A percentile compares a stretch with the other conserved stretches of the same genome.
Conservation (phyloP, 176 grass and related monocot genomes). For the Aegilops bicornis region DNA sequence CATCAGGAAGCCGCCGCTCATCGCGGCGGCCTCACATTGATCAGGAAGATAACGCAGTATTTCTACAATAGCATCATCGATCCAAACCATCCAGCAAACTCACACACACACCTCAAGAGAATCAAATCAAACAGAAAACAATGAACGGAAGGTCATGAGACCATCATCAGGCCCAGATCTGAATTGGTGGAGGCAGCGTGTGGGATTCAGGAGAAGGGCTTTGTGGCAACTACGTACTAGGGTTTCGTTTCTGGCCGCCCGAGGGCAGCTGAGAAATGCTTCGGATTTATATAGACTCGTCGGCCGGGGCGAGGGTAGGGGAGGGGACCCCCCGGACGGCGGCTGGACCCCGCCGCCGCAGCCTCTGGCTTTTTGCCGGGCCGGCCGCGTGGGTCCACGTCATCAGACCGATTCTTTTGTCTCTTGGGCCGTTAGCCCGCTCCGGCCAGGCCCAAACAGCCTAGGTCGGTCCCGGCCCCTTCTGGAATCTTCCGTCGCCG, state of each 20-base stretch:
- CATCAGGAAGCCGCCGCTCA: conserved; percentile 55
- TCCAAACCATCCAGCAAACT: conserved; percentile 21
- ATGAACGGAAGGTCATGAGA: background rate
- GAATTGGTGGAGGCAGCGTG: background rate
- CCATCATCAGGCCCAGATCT: background rate
- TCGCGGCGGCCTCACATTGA: background rate
- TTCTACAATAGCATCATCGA: conserved; percentile 62
- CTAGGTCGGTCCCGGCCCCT: background rate
- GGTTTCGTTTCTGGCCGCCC: conserved; percentile 25
- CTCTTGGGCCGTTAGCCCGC: background rate
- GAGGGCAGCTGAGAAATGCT: background rate
- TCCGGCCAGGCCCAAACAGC: background rate
- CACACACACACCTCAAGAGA: background rate
- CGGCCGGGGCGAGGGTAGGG: background rate
- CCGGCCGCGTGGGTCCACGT: background rate
- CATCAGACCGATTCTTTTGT: background rate
- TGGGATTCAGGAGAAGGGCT: background rate
- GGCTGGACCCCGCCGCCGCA: conserved; percentile 31
- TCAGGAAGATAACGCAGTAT: conserved; percentile 86
- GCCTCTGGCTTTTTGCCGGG: background rate
- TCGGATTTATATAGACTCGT: conserved; percentile 25
- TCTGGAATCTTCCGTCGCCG: conserved; percentile 61
- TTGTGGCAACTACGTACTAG: conserved; percentile 40
- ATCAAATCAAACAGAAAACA: background rate
- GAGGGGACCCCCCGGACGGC: background rate